phyloP scores from a whole-genome alignment of 2,329 filamentous ascomycete species.

The Ceratocystis alfenasii region DNA sequence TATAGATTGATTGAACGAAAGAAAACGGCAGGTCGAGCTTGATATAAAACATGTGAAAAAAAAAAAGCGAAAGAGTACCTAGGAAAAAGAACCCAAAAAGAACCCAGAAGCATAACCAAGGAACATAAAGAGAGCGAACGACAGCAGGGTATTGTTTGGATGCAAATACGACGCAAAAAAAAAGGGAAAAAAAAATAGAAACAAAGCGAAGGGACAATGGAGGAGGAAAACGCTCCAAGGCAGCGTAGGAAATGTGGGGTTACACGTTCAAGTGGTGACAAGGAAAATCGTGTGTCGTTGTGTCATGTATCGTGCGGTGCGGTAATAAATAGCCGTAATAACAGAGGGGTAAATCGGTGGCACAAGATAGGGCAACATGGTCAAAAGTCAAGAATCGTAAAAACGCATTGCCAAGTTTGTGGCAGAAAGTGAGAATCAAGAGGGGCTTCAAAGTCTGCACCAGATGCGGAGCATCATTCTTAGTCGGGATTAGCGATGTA shows the following conservation, averaged over 20 bases:
- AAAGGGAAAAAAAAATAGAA: conserved; percentile 6
- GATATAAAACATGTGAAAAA: not conserved
- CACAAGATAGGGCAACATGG: not conserved
- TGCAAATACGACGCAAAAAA: conserved; percentile 18
- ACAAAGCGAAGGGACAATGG: conserved; percentile 5
- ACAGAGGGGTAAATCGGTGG: not conserved
- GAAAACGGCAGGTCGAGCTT: not conserved
- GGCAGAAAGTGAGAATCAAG: too few species aligned
- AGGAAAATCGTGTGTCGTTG: not conserved
- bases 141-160: conserved; percentile 21
- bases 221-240: conserved; percentile 13
- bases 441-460: not conserved
- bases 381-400: not conserved
- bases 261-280: not conserved
- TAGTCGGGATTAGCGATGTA: conserved; percentile 79
- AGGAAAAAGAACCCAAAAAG: too few species aligned
- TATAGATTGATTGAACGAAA: not conserved
- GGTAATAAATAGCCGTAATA: not conserved
- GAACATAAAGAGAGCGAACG: conserved; percentile 12
- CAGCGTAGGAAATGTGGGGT: not conserved
- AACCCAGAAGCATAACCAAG: conserved; percentile 12
- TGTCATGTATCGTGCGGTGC: too few species aligned
- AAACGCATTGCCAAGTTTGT: not conserved
- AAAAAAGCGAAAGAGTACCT: conserved; percentile 6
- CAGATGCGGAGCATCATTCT: conserved; percentile 21